These are phyloP conservation scores for Mollisia scopiformis DNA, from an alignment of 2,329 filamentous ascomycete genomes.

Conservation along the genomic window DNA sequence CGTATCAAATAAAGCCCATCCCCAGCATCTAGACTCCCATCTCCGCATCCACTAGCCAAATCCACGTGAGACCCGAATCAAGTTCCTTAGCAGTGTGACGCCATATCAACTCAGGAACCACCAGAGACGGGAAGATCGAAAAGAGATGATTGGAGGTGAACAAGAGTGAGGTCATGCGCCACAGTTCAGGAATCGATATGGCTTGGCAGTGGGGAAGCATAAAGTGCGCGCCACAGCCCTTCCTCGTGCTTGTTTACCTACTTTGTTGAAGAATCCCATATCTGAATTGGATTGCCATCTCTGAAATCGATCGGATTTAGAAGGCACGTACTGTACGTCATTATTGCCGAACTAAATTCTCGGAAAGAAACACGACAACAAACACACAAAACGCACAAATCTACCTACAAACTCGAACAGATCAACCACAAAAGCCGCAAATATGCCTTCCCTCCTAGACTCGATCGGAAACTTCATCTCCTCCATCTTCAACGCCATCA, in stretches of 20 bases:
- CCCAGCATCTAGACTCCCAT: background rate
- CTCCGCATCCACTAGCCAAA: background rate
- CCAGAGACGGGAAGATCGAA: background rate
- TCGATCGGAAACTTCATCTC: constrained; percentile 28
- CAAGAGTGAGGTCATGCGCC: constrained; percentile 15
- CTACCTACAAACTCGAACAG: background rate
- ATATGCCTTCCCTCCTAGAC: constrained; percentile 34
- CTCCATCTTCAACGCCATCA: constrained; percentile 32
- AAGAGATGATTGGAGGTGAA: background rate
- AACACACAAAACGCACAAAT: background rate
- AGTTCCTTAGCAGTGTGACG: background rate
- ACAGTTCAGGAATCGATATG: background rate
- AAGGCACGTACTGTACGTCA: background rate
- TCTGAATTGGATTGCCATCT: background rate
- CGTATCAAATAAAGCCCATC: background rate
- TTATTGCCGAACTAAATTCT: too few relatives aligned
- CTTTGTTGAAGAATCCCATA: background rate
- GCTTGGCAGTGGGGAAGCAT: constrained; percentile 1
- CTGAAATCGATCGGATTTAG: background rate
- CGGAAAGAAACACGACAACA: background rate
- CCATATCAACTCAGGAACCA: background rate
- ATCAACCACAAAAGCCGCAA: background rate
- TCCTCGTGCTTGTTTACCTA: background rate
- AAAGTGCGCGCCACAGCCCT: constrained; percentile 11
- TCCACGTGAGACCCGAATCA: background rate